Evolutionary conservation across 768 basidiomycete species (phyloP).

Genomic region (Trametes punicea): DNA sequence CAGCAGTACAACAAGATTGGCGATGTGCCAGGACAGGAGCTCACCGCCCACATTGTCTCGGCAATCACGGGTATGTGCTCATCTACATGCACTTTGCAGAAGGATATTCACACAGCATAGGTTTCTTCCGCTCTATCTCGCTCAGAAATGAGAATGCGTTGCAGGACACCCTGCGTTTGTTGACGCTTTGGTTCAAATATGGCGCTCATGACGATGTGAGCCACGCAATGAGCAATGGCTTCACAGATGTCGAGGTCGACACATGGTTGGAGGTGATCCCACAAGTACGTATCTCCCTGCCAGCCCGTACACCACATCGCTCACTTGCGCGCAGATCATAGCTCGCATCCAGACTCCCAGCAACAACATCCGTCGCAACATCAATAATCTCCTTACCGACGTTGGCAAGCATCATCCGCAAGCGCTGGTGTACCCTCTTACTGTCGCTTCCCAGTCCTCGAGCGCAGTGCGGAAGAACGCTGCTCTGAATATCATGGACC

Average conservation of each 20-base stretch:
- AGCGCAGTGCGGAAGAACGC: conserved; percentile 78
- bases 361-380: conserved; percentile 79
- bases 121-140: conserved; percentile 94
- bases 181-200: conserved; percentile 98
- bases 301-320: background rate
- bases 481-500: conserved; percentile 83
- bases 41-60: conserved; percentile 84
- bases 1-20: conserved; percentile 51
- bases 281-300: conserved; percentile 53
- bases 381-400: conserved; percentile 83
- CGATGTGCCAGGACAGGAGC: conserved; percentile 57
- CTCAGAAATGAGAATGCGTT: conserved; percentile 86
- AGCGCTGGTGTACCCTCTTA: conserved; percentile 92
- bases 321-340: conserved; percentile 65
- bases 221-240: conserved; percentile 82
- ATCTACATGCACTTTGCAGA: background rate
- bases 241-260: conserved; percentile 88
- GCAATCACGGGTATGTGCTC: conserved; percentile 76
- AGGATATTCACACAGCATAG: conserved; percentile 35
- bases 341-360: conserved; percentile 97
- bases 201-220: conserved; percentile 89
- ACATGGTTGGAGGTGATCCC: conserved; percentile 99
- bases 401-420: conserved; percentile 97
- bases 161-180: conserved; percentile 88
- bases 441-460: conserved; percentile 95